Conservation (phyloP, 208 protist species). For the Leptomonas pyrrhocoris region DNA sequence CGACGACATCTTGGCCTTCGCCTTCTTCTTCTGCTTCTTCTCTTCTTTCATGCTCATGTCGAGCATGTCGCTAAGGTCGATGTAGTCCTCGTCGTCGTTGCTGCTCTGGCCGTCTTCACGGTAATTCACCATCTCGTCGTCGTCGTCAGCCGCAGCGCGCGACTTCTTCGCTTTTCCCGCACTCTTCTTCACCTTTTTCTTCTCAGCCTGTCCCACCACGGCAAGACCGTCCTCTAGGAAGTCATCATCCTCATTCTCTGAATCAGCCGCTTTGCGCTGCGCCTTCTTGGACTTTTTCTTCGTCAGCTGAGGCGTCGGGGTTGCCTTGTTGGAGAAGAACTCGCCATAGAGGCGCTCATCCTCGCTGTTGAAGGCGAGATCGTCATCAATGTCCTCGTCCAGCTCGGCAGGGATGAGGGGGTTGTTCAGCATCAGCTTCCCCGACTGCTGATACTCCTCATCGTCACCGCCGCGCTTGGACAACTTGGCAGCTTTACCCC, state of each 20-base stretch:
- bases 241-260: constrained; percentile 48
- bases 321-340: constrained; percentile 56
- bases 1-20: constrained; percentile 47
- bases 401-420: constrained; percentile 83
- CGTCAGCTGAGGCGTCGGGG: constrained; percentile 12
- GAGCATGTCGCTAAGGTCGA: constrained; percentile 89
- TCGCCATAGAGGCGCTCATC: constrained; percentile 88
- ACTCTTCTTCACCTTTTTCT: constrained; percentile 4
- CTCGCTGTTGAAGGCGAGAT: constrained; percentile 91
- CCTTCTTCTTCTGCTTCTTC: constrained; percentile 52
- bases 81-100: constrained; percentile 74
- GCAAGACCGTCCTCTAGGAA: constrained; percentile 49
- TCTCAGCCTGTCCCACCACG: constrained; percentile 50
- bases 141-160: constrained; percentile 25
- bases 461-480: constrained; percentile 21
- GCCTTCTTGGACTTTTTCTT: constrained; percentile 37
- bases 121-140: constrained; percentile 59
- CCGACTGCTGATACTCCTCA: constrained; percentile 54
- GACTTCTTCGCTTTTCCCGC: constrained; percentile 1
- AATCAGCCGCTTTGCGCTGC: not conserved
- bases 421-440: constrained; percentile 79
- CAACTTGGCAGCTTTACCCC: constrained; percentile 11
- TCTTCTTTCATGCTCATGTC: constrained; percentile 59
- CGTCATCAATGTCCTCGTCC: constrained; percentile 92
- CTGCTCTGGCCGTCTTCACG: constrained; percentile 57